Percentiles rank a stretch among this genome's conserved stretches.
Conservation (phyloP, 2,329 filamentous ascomycete genomes). For the Fusarium graminum region DNA sequence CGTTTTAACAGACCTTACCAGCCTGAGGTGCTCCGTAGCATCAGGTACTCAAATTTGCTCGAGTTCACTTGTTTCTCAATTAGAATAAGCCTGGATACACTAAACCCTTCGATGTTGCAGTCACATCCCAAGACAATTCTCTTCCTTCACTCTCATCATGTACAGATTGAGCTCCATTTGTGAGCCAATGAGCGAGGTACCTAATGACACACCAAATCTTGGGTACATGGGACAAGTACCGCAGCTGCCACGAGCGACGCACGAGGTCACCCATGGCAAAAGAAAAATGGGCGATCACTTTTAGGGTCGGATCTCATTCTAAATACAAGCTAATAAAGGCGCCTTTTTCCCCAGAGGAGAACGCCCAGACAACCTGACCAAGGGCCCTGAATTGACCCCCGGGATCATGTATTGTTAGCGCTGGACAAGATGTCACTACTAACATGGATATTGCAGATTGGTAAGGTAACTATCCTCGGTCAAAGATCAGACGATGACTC, state of each 20-base stretch:
- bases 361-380: conserved; percentile 16
- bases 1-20: conserved; percentile 15
- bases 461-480: background rate
- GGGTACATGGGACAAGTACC: conserved; percentile 22
- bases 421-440: background rate
- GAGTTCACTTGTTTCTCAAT: too few relatives aligned
- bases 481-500: conserved; percentile 1
- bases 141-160: too few relatives aligned
- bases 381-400: conserved; percentile 19
- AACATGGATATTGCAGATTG: background rate
- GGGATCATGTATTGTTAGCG: conserved; percentile 12
- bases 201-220: conserved; percentile 22
- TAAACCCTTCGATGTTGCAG: too few relatives aligned
- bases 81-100: too few relatives aligned
- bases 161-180: background rate
- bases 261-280: conserved; percentile 25
- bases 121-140: background rate
- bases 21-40: background rate
- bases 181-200: conserved; percentile 12
- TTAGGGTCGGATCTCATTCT: conserved; percentile 28
- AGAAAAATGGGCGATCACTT: conserved; percentile 28
- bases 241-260: conserved; percentile 38
- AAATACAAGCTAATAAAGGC: conserved; percentile 3
- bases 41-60: too few relatives aligned
- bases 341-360: conserved; percentile 33